Evolutionary conservation across 306 rosid species (phyloP).

Genomic region (Ammopiptanthus mongolicus): DNA sequence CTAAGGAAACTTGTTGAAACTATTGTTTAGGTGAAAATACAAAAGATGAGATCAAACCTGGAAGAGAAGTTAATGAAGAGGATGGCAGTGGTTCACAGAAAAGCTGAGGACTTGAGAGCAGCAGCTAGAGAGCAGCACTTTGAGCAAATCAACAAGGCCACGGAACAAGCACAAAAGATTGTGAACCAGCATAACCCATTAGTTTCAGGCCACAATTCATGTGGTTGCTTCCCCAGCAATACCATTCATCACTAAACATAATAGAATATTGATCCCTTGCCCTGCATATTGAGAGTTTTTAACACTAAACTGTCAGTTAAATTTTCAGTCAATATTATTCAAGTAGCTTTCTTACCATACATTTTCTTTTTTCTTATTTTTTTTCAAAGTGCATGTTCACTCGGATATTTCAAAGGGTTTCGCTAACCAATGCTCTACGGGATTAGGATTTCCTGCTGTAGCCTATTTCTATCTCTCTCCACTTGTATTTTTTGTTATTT

Average conservation of each 20-base stretch:
- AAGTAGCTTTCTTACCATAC: neutral
- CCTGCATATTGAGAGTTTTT: neutral
- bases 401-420: too few species aligned
- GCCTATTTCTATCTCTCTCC: too few species aligned
- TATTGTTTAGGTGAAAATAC: conserved; percentile 66
- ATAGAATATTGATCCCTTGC: neutral
- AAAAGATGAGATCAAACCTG: conserved; percentile 85
- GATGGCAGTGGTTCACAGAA: conserved; percentile 72
- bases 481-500: too few species aligned
- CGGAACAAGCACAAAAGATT: conserved; percentile 59
- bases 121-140: conserved; percentile 66
- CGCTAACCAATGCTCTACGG: too few species aligned
- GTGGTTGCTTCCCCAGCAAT: conserved; percentile 88
- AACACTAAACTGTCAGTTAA: neutral
- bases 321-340: neutral
- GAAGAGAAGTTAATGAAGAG: conserved; percentile 96
- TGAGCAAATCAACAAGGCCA: conserved; percentile 59
- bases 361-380: neutral
- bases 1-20: neutral
- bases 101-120: conserved; percentile 84
- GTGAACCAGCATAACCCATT: conserved; percentile 35
- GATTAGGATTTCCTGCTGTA: too few species aligned
- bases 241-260: conserved; percentile 25
- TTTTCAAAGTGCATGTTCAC: too few species aligned
- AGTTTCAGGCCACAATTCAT: conserved; percentile 51